Evolutionary conservation across 2,329 filamentous ascomycete genomes (phyloP), one percentile per base, ranked within the genome.

Genomic region (Dactylellina cionopaga): DNA sequence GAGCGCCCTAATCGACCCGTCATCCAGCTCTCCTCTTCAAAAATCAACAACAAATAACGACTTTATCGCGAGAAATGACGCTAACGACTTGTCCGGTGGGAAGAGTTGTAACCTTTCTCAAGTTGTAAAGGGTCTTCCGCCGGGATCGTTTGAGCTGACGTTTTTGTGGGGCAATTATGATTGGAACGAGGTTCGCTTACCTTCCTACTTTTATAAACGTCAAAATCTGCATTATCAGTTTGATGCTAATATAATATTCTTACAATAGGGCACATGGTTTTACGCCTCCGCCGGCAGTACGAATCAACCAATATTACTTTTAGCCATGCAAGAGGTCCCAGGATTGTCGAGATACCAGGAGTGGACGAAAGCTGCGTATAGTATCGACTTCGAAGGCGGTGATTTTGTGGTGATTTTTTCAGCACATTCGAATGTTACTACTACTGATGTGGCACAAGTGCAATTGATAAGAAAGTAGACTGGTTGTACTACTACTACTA

Each of bases 401-500:
- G 59, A 64, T 35, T 64, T 64, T 19, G 59, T 64, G 11, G 59
- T 64, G 10, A 64, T 47, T 5, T 64, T 64, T 35, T 64, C 59
- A 13, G 59, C 59, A 11, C 59, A 64, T 29, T 64, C 59, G 6
- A 31, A 13, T 3, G 37, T 22, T 5, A 46, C 47, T 3, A 5
- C 43, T 1, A 51, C 54, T 13, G 59, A 64, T 39, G 9, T 64
- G 5, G 47, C 59, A 2, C 59, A 64, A 11, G 59, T 64, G 31
- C 59, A 64, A 19, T 31, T 64, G 22, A 54, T 64, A n/a, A 35
- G 13, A 6, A 64, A 52, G 22, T 63, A 63, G 15, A 10, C 37
- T 6, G 13, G 37, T 41, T 41, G 17, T n/a, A 4, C 37, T 51
- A n/a, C n/a, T n/a, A n/a, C n/a, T n/a, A n/a, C n/a, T n/a, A n/a